These are phyloP conservation scores for Fulvia fulva DNA, from an alignment of 2,329 filamentous ascomycete species.

Conservation along the genomic window DNA sequence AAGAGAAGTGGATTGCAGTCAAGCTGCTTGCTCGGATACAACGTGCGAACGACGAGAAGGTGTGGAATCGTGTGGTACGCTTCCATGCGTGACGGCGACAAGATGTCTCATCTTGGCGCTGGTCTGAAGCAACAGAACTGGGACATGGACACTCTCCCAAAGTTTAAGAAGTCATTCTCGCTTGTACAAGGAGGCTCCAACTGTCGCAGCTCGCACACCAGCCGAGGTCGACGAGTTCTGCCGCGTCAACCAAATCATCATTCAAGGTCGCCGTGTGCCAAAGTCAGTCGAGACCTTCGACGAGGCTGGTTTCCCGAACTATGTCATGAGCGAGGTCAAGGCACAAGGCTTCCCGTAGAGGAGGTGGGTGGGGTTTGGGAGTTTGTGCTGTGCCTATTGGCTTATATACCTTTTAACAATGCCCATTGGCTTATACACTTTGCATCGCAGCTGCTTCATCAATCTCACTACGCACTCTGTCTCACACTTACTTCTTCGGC, in stretches of 20 bases:
- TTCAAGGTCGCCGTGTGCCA: conserved; percentile 76
- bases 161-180: conserved; percentile 95
- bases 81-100: conserved; percentile 94
- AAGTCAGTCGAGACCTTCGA: conserved; percentile 96
- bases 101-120: conserved; percentile 87
- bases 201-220: conserved; percentile 68
- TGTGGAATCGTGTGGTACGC: conserved; percentile 82
- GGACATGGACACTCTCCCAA: conserved; percentile 76
- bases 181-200: conserved; percentile 89
- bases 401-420: not conserved
- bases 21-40: conserved; percentile 89
- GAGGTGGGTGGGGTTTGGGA: not conserved
- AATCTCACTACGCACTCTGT: too few relatives aligned
- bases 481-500: too few relatives aligned
- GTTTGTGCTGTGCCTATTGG: not conserved
- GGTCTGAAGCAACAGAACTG: conserved; percentile 83
- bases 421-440: too few relatives aligned
- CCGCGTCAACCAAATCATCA: conserved; percentile 75
- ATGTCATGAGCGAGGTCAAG: conserved; percentile 98
- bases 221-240: conserved; percentile 87
- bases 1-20: conserved; percentile 98
- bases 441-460: too few relatives aligned
- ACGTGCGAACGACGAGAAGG: conserved; percentile 77
- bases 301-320: conserved; percentile 92
- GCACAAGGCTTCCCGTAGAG: conserved; percentile 76